These are phyloP conservation scores for Lactifluus pinguis DNA, from an alignment of 768 basidiomycete species.

Conservation along the genomic window DNA sequence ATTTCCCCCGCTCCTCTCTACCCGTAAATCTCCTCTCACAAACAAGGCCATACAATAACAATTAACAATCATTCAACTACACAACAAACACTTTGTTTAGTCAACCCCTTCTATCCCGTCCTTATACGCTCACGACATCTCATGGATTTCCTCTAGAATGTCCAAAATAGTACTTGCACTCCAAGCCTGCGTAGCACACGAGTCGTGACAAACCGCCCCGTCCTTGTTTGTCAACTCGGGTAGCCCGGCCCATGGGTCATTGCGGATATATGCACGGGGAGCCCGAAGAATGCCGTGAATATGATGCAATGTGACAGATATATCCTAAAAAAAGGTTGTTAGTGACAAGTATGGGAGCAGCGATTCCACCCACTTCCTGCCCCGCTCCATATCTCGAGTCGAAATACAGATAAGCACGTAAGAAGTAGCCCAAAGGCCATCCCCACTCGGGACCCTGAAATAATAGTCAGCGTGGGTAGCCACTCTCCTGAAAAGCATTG, in stretches of 20 bases:
- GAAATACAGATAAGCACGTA: slow-evolving; percentile 88
- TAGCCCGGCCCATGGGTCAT: slow-evolving; percentile 85
- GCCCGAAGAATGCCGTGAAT: slow-evolving; percentile 65
- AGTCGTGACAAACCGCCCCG: slow-evolving; percentile 76
- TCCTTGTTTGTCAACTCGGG: slow-evolving; percentile 89
- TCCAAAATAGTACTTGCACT: slow-evolving; percentile 88
- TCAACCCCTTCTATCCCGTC: background rate
- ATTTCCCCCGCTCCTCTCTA: background rate
- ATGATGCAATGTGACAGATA: slow-evolving; percentile 64
- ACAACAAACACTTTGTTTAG: background rate
- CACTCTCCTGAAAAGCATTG: slow-evolving; percentile 20
- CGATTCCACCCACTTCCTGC: slow-evolving; percentile 39
- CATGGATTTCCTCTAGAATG: slow-evolving; percentile 71
- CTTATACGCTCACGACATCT: slow-evolving; percentile 18
- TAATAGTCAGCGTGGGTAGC: slow-evolving; percentile 19
- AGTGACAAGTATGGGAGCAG: background rate
- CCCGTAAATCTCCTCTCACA: background rate
- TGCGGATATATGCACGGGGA: slow-evolving; percentile 63
- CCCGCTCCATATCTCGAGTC: slow-evolving; percentile 62
- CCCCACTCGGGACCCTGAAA: slow-evolving; percentile 85
- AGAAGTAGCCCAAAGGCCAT: slow-evolving; percentile 92
- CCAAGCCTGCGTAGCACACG: slow-evolving; percentile 95
- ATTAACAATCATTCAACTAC: background rate
- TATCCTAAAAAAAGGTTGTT: slow-evolving; percentile 39
- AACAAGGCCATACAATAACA: slow-evolving; percentile 17